Evolutionary conservation across 2,329 filamentous ascomycete genomes (phyloP).

Genomic region (Phaeosphaeriaceae sp.): DNA sequence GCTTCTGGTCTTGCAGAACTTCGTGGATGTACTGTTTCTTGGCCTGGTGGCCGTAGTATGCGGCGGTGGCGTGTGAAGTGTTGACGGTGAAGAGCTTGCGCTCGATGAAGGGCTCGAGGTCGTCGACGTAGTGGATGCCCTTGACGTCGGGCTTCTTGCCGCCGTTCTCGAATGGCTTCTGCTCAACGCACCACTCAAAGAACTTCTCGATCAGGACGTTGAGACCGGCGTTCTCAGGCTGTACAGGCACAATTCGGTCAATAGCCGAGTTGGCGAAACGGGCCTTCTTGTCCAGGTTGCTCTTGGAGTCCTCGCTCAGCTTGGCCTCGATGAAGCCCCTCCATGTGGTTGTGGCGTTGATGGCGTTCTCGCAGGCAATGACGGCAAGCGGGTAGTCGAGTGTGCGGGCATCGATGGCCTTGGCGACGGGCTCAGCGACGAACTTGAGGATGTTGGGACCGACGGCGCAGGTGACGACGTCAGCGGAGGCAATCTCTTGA

Average conservation of each 20-base stretch:
- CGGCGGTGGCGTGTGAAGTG: constrained; percentile 93
- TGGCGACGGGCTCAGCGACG: constrained; percentile 93
- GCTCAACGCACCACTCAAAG: constrained; percentile 98
- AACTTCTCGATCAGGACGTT: constrained; percentile 98
- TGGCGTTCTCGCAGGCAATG: constrained; percentile 98
- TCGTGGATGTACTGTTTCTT: constrained; percentile 90
- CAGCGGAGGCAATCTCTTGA: constrained; percentile 83
- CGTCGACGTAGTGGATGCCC: constrained; percentile 90
- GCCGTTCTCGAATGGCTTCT: constrained; percentile 76
- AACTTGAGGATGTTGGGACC: constrained; percentile 96
- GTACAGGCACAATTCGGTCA: constrained; percentile 95
- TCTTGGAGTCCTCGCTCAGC: constrained; percentile 71
- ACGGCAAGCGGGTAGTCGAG: constrained; percentile 76
- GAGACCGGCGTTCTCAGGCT: constrained; percentile 79
- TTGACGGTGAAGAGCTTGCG: constrained; percentile 99
- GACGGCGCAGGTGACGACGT: constrained; percentile 95
- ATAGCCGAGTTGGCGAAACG: constrained; percentile 97
- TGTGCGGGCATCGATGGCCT: constrained; percentile 83
- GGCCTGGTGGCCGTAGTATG: constrained; percentile 90
- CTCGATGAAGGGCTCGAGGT: constrained; percentile 95
- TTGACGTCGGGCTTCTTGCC: constrained; percentile 75
- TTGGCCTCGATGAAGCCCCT: constrained; percentile 80
- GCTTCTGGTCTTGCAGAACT: constrained; percentile 79
- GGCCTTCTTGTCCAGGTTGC: constrained; percentile 74
- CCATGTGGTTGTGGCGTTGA: constrained; percentile 89